Evolutionary conservation across 257 asterid species (phyloP).

Genomic region (Primulina eburnea): DNA sequence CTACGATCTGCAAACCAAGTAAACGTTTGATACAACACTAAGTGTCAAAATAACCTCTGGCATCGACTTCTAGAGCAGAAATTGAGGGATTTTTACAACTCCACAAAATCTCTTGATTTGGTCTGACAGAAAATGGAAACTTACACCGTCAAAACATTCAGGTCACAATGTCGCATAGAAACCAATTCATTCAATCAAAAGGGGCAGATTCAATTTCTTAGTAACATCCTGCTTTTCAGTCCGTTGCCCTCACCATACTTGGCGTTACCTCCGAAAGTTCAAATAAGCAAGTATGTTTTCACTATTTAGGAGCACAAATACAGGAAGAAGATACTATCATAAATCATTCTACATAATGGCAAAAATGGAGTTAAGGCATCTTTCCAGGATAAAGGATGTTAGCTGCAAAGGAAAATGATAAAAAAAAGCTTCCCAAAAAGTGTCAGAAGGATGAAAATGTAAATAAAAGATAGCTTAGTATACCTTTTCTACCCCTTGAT

Average conservation of each 20-base stretch:
- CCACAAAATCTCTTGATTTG: neutral
- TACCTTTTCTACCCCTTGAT: constrained; percentile 98
- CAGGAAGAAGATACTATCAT: neutral
- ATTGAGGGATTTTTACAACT: neutral
- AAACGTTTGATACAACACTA: constrained; percentile 16
- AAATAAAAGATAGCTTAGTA: constrained; percentile 13
- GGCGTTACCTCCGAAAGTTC: neutral
- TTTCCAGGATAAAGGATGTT: neutral
- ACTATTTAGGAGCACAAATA: too few species aligned
- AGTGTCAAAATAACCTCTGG: neutral
- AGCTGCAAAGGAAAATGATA: constrained; percentile 5
- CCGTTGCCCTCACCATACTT: neutral
- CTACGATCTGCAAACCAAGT: constrained; percentile 60
- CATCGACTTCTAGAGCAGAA: neutral
- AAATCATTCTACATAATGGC: neutral
- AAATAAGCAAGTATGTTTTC: too few species aligned
- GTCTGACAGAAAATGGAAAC: neutral
- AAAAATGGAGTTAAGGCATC: neutral
- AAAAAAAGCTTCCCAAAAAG: neutral
- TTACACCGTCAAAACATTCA: neutral
- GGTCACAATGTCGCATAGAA: neutral
- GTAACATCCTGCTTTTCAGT: neutral
- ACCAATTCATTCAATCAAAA: too few species aligned
- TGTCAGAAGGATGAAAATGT: neutral
- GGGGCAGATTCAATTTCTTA: neutral